Evolutionary conservation across 495 filamentous ascomycete species (phyloP), one percentile per base, ranked within the genome.

Genomic region (Aspergillus diversus): DNA sequence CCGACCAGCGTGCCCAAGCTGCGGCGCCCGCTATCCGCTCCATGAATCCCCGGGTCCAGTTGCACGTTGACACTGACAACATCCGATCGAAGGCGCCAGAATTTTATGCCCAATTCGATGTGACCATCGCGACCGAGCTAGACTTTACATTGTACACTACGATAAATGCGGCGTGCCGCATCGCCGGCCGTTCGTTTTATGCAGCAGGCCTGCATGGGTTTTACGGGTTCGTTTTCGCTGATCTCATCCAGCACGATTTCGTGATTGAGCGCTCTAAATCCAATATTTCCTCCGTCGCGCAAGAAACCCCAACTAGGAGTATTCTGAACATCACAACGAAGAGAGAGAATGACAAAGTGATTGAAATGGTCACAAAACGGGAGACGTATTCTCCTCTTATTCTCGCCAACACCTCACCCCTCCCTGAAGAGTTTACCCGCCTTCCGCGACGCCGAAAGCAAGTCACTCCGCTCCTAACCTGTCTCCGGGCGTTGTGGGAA

Each of bases 171-270:
- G 86, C 88, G 13, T 91, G 92, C 43, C 89, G 93, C 34, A 76
- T 94, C 27, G 83, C 88, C 58, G 81, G 84, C 62, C 84, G 86
- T 43, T 87, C 90, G 27, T 97, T 97, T 78, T 99, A 99, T 75
- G 92, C 93, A 33, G 90, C 92, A 17, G 88, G 86, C 50, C 85
- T 89, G 11, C 92, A 97, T 72, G 95, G 95, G 31, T 83, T 97
- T 69, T 97, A 96, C 75, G 96, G 96, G 33, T 99, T 91, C 72
- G 89, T 96, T 56, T 99, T 99, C 74, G 89, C 92, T 21, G 95
- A 99, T 71, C 81, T 99, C 12, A 90, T 96, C 68, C 81, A 83
- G 50, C 95, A 98, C 71, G 86, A 92, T 61, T 99, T 91, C 64
- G 87, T 95, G 43, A 87, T 97, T 63, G 88, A 96, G 78, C 88